Conservation (phyloP, 2,329 filamentous ascomycete genomes). For the Chaetomiaceae sp. region DNA sequence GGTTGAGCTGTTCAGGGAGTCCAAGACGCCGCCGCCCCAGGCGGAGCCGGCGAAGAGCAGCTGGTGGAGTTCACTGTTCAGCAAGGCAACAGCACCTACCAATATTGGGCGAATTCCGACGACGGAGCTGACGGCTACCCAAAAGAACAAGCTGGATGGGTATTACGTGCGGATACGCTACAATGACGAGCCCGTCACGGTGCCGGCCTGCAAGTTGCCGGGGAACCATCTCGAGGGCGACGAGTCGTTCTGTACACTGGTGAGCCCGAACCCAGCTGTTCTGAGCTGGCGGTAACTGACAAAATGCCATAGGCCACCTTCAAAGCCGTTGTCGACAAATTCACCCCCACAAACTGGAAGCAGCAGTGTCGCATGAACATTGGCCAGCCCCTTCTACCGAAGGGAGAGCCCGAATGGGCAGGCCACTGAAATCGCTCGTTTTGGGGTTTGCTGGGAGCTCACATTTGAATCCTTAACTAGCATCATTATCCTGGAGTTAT, state of each 20-base stretch:
- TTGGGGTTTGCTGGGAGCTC: background rate
- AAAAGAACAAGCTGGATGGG: slow-evolving; percentile 59
- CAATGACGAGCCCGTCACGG: slow-evolving; percentile 75
- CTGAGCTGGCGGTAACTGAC: background rate
- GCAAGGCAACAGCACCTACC: slow-evolving; percentile 33
- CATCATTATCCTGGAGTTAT: slow-evolving; percentile 4
- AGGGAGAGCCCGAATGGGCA: slow-evolving; percentile 44
- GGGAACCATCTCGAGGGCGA: slow-evolving; percentile 86
- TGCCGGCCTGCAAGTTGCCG: slow-evolving; percentile 72
- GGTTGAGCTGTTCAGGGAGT: slow-evolving; percentile 76
- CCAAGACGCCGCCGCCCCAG: slow-evolving; percentile 24
- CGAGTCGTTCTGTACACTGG: slow-evolving; percentile 84
- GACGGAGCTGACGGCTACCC: slow-evolving; percentile 49
- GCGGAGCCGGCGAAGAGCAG: slow-evolving; percentile 27
- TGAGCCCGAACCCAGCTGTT: slow-evolving; percentile 38
- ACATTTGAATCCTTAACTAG: background rate
- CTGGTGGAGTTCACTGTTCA: slow-evolving; percentile 35
- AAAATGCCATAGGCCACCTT: slow-evolving; percentile 65
- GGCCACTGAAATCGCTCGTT: slow-evolving; percentile 31
- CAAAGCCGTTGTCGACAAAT: slow-evolving; percentile 87
- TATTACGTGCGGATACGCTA: slow-evolving; percentile 90
- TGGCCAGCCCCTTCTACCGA: slow-evolving; percentile 42
- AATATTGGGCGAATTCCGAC: slow-evolving; percentile 59
- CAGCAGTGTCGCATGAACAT: slow-evolving; percentile 47
- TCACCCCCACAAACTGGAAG: slow-evolving; percentile 76